Conservation (phyloP, 116 monocot genomes). For the Papilionanthe hybrid region DNA sequence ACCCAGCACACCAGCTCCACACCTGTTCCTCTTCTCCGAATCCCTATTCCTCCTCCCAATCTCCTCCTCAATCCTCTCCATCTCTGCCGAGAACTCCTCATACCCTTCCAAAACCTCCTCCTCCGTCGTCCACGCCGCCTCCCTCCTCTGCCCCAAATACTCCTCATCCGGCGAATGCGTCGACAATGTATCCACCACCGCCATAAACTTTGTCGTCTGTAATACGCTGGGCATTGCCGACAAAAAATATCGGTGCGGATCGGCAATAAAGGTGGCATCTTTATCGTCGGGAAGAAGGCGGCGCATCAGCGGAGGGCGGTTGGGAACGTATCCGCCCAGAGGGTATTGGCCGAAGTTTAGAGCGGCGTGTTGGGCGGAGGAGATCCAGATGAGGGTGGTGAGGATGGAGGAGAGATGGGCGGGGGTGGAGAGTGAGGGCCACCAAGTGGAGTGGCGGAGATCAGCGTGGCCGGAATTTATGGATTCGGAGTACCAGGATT, state of each 20-base stretch:
- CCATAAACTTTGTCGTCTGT: conserved; percentile 76
- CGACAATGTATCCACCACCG: conserved; percentile 78
- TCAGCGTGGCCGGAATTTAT: conserved; percentile 65
- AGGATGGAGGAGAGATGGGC: conserved; percentile 40
- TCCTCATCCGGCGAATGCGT: conserved; percentile 92
- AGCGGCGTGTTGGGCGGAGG: conserved; percentile 82
- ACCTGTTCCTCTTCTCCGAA: conserved; percentile 42
- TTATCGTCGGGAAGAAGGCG: conserved; percentile 50
- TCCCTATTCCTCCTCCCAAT: conserved; percentile 50
- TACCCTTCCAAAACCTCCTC: conserved; percentile 28
- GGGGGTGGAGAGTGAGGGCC: conserved; percentile 50
- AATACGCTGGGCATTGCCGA: conserved; percentile 55
- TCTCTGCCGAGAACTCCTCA: conserved; percentile 39
- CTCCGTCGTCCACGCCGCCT: conserved; percentile 46
- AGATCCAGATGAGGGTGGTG: conserved; percentile 71
- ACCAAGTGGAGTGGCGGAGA: conserved; percentile 50
- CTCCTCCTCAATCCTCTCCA: conserved; percentile 52
- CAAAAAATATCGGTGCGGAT: conserved; percentile 62
- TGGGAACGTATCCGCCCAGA: conserved; percentile 77
- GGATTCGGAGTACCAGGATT: conserved; percentile 62
- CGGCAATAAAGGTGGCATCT: conserved; percentile 38
- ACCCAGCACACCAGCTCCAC: conserved; percentile 71
- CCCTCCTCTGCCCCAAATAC: conserved; percentile 53
- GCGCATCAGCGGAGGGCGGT: conserved; percentile 66
- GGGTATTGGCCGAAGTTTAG: conserved; percentile 92